Evolutionary conservation across 116 monocot genomes (phyloP), one percentile per base, ranked within the genome.

Genomic region (Posidonia oceanica): DNA sequence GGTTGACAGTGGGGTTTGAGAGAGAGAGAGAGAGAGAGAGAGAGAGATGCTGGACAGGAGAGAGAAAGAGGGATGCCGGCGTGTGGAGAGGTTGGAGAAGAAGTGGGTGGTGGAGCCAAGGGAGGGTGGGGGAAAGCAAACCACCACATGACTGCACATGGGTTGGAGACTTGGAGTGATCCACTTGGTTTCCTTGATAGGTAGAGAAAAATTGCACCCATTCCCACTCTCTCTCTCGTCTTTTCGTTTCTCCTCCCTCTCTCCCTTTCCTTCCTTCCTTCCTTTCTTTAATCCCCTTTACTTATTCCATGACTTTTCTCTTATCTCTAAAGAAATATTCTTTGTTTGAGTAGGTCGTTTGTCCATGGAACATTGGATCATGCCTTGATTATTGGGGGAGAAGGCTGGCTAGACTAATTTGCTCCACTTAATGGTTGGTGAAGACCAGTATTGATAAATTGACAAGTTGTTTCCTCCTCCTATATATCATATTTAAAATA

Each of bases 81-180:
- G 51, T 39, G 16, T 60, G 22, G 69, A 69, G 61, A 75, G 59
- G 69, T 39, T 44, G 61, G 36, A 29, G 69, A 59, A 57, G 61
- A 59, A 57, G 61, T 29, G 62, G 51, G 36, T 61, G 69, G 22
- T 59, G 68, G 56, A 57, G 69, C 69, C 69, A 39, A 16, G 18
- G 57, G 56, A 70, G 0, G 57, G 39, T 68, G 53, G 14, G 40
- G 29, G 16, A 64, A 11, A n/a, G 21, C 11, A 51, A 57, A 70
- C 69, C 17, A 70, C 54, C 69, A 70, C 69, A 70, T 70, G 69
- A 38, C 38, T 58, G 69, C 69, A 70, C 69, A 70, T 70, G 69
- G 69, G 58, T 6, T 55, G 11, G 66, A 62, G 7, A 37, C 14
- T 61, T 61, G 21, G 41, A 67, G 18, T 22, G 56, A 36, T n/a